A percentile compares a stretch with the other conserved stretches of the same genome.
phyloP scores from a whole-genome alignment of 129 eudicot genomes.

The Centella asiatica region DNA sequence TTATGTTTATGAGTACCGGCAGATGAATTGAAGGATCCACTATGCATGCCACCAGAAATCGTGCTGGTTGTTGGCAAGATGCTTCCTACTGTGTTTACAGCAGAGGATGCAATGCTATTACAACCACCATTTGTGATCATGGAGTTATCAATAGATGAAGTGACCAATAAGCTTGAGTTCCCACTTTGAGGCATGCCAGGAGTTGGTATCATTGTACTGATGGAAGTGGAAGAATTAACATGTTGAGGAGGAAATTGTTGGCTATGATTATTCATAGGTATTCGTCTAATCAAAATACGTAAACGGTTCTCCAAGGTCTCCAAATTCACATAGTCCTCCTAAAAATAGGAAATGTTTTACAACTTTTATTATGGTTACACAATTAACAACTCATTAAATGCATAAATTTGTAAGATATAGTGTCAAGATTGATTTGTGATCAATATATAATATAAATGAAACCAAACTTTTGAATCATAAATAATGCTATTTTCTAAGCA shows the following conservation, averaged over 20 bases:
- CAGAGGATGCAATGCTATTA: constrained; percentile 25
- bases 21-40: constrained; percentile 44
- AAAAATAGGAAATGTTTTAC: neutral
- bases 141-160: constrained; percentile 50
- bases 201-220: constrained; percentile 88
- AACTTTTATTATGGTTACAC: no score
- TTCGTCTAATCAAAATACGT: constrained; percentile 38
- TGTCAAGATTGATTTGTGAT: neutral
- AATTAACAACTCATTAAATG: neutral
- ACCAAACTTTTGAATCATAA: neutral
- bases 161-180: constrained; percentile 38
- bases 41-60: constrained; percentile 35
- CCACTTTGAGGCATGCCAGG: constrained; percentile 82
- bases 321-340: constrained; percentile 77
- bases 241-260: constrained; percentile 54
- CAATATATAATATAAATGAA: neutral
- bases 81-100: constrained; percentile 36
- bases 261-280: constrained; percentile 30
- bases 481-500: neutral
- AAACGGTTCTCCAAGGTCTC: constrained; percentile 66
- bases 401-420: neutral
- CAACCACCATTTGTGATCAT: constrained; percentile 25
- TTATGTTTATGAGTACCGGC: constrained; percentile 33
- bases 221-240: constrained; percentile 44
- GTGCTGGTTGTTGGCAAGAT: constrained; percentile 41